phyloP scores from a whole-genome alignment of 1,284 basidiomycete species.

The Tilletia walkeri region DNA sequence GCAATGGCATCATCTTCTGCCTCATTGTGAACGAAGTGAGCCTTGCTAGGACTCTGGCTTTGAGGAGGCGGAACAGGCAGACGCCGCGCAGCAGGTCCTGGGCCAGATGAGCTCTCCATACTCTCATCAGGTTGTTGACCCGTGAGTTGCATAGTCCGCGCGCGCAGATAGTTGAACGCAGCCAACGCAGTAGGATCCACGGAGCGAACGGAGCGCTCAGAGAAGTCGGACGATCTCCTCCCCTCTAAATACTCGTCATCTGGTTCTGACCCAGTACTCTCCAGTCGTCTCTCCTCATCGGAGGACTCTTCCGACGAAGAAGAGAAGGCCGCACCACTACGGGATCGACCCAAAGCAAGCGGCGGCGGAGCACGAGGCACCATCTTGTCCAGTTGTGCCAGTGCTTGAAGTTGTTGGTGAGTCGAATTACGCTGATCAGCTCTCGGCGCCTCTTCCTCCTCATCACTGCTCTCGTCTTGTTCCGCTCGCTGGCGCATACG shows the following conservation, averaged over 20 bases:
- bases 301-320: conserved; percentile 27
- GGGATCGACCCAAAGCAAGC: conserved; percentile 33
- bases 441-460: not conserved
- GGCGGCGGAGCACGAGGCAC: conserved; percentile 37
- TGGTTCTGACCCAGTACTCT: conserved; percentile 10
- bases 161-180: conserved; percentile 19
- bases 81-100: no score
- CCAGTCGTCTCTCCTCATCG: conserved; percentile 18
- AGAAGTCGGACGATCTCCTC: conserved; percentile 13
- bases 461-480: not conserved
- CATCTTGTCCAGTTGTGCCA: conserved; percentile 28
- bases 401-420: conserved; percentile 4
- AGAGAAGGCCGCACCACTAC: conserved; percentile 39
- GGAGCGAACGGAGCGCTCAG: not conserved
- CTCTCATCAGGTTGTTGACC: conserved; percentile 18
- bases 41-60: not conserved
- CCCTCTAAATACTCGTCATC: not conserved
- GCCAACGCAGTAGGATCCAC: conserved; percentile 10
- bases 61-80: no score
- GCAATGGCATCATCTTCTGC: conserved; percentile 3
- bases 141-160: conserved; percentile 16
- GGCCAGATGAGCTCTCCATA: not conserved
- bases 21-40: conserved; percentile 6
- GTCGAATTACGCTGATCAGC: not conserved
- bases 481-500: not conserved